A percentile compares a stretch with the other conserved stretches of the same genome.
These are phyloP conservation scores for Penicillium angulare DNA, from an alignment of 495 filamentous ascomycete genomes.

Conservation along the genomic window DNA sequence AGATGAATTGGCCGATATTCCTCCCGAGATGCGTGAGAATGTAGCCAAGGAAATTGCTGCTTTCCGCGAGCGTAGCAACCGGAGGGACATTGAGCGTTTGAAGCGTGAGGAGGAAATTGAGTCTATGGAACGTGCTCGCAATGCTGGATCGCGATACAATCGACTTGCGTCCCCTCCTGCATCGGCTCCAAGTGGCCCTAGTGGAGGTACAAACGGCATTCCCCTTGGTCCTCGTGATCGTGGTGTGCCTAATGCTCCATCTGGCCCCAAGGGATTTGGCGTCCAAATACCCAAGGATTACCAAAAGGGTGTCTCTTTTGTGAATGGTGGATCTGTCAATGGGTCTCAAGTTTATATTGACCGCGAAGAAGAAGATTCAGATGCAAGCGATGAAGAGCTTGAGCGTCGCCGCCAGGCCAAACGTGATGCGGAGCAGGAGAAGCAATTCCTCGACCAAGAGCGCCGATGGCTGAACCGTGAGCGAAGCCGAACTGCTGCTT, in stretches of 20 bases:
- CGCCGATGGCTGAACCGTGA: slow-evolving; percentile 89
- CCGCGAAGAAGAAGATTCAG: slow-evolving; percentile 83
- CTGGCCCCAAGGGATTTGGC: slow-evolving; percentile 72
- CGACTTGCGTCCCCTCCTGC: slow-evolving; percentile 67
- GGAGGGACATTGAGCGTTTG: slow-evolving; percentile 83
- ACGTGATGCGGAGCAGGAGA: slow-evolving; percentile 71
- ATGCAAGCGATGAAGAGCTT: slow-evolving; percentile 84
- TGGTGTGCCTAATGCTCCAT: slow-evolving; percentile 70
- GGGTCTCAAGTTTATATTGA: slow-evolving; percentile 54
- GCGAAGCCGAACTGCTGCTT: slow-evolving; percentile 73
- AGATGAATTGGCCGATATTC: slow-evolving; percentile 94
- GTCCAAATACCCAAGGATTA: slow-evolving; percentile 74
- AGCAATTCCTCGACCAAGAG: slow-evolving; percentile 81
- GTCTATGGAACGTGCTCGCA: slow-evolving; percentile 75
- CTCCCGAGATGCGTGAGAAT: slow-evolving; percentile 93
- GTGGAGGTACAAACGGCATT: slow-evolving; percentile 74
- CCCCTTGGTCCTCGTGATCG: slow-evolving; percentile 80
- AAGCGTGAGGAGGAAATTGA: slow-evolving; percentile 89
- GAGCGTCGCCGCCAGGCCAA: slow-evolving; percentile 70
- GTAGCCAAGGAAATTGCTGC: slow-evolving; percentile 92
- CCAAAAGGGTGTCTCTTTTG: slow-evolving; percentile 80
- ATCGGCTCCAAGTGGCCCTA: slow-evolving; percentile 68
- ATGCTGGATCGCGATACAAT: slow-evolving; percentile 60
- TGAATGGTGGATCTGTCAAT: slow-evolving; percentile 76
- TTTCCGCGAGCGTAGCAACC: slow-evolving; percentile 86